Evolutionary conservation across 345 rosid genomes (phyloP), one percentile per base, ranked within the genome.

Genomic region (Camelina neglecta): DNA sequence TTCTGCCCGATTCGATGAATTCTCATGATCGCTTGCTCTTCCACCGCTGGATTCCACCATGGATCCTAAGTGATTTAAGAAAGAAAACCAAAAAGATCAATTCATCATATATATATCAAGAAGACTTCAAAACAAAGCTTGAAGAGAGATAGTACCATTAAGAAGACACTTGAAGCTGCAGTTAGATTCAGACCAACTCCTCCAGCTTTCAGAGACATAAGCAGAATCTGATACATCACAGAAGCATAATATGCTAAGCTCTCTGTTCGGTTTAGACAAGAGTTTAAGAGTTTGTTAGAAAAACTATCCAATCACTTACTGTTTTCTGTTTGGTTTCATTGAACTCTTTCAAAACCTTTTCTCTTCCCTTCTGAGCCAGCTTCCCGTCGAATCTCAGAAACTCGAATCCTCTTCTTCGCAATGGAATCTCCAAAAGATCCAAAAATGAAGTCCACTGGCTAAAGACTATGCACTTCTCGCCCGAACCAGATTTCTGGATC

Each of bases 1-100:
- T 84, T 84, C 56, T 89, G 93, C 50, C 91, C 93, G 6, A 84
- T 85, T 48, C 90, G 82, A 76, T 89, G 93, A 57, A 85, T 84
- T 69, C 86, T 74, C 89, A 85, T 84, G 2, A 87, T 85, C 5
- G 93, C 93, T 78, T 85, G 91, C 60, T 87, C 91, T 76, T 87
- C 88, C 8, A 83, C 94, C 0, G 91, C 89, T 7, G 91, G 93
- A 65, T 89, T 86, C 91, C 94, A 87, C 93, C 93, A 87, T 51
- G 90, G 94, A 84, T 85, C 87, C 91, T 87, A 51, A 5, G 35
- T n/a, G 29, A 64, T 71, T 44, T 18, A 35, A 59, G 35, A 41
- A 29, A 44, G 16, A 50, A 4, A 51, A 16, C 31, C 62, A 63
- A 33, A 29, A 38, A 48, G 3, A 61, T 56, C 33, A 53, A 10